Base-by-base conservation (phyloP, 192 early-diverging fungal genomes). In the Coemansia sp. region DNA sequence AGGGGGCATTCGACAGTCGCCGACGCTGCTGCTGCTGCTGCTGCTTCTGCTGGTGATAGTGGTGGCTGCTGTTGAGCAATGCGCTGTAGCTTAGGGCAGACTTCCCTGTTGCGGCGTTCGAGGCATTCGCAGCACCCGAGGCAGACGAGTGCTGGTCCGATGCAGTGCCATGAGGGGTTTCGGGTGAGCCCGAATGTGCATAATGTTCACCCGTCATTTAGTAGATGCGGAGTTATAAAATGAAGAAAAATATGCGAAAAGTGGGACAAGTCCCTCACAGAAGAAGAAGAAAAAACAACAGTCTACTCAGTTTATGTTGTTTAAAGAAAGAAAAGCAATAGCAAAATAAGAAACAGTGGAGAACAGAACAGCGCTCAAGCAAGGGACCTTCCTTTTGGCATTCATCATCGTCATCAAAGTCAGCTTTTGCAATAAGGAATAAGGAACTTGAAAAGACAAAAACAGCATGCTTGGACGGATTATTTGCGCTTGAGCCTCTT, bases 1-100 rank as follows among this genome's bases (percentile, higher is more conserved):
- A 78, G 9, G 53, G 70, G 12, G 75, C 71, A 42, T 72, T 78
- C 23, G 75, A 78, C 56, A 72, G 60, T 30, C 75, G 70, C 63
- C 75, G 75, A 26, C 60, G 66, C 34, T 67, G 58, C 45, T 48
- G 58, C 58, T 59, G 33, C 53, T 39, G 37, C 56, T 29, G 56
- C 48, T 46, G 53, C 35, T 25, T 9, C 49, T 39, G 33, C n/a
- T 63, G 56, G 21, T 16, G 52, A 58, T 71, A 60, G 21, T 53
- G 63, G 16, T 64, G 70, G 26, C 64, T 66, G 63, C 66, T 76
- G 35, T 70, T 64, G 31, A 76, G 53, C 64, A 70, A 31, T 13
- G 66, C 64, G 28, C 64, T 57, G 64, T 76, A 70, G 21, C 57
- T 52, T 1, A 69, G 39, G 1, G 68, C 74, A 26, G 73, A 67